A percentile compares a stretch with the other conserved stretches of the same genome.
These are phyloP conservation scores for Cystobasidium slooffiae DNA, from an alignment of 1,284 basidiomycete genomes.

Conservation along the genomic window DNA sequence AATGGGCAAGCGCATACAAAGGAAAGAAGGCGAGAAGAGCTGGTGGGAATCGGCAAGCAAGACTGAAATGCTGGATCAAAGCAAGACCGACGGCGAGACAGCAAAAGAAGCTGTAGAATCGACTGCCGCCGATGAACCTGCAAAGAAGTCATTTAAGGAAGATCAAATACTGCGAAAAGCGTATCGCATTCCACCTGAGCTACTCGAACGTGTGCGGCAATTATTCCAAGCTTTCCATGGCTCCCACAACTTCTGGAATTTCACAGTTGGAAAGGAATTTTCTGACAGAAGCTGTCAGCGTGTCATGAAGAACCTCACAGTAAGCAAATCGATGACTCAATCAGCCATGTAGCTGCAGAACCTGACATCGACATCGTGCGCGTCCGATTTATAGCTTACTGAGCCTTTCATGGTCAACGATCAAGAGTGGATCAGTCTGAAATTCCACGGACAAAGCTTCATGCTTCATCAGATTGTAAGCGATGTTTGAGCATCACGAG, in stretches of 20 bases:
- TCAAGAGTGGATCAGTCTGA: constrained; percentile 92
- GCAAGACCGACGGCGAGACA: background rate
- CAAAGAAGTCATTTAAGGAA: constrained; percentile 18
- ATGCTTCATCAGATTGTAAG: constrained; percentile 88
- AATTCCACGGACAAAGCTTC: constrained; percentile 96
- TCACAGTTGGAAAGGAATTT: constrained; percentile 86
- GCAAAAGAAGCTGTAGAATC: constrained; percentile 46
- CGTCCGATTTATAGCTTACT: constrained; percentile 62
- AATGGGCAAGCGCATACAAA: constrained; percentile 63
- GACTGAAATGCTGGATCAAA: background rate
- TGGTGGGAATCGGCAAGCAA: constrained; percentile 35
- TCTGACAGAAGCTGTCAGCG: constrained; percentile 78
- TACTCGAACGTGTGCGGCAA: constrained; percentile 65
- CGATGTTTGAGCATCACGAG: background rate
- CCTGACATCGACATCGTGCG: constrained; percentile 32
- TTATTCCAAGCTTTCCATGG: constrained; percentile 72
- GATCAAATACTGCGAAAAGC: constrained; percentile 58
- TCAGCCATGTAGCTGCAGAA: constrained; percentile 33
- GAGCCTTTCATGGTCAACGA: constrained; percentile 83
- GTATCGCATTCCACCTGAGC: constrained; percentile 68
- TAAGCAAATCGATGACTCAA: constrained; percentile 55
- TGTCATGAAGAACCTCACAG: constrained; percentile 82
- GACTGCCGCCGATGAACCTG: constrained; percentile 57
- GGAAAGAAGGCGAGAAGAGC: constrained; percentile 41
- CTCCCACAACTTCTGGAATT: constrained; percentile 90